A percentile compares a stretch with the other conserved stretches of the same genome.
phyloP scores from a whole-genome alignment of 2,329 filamentous ascomycete species.

The Delphinella strobiligena region DNA sequence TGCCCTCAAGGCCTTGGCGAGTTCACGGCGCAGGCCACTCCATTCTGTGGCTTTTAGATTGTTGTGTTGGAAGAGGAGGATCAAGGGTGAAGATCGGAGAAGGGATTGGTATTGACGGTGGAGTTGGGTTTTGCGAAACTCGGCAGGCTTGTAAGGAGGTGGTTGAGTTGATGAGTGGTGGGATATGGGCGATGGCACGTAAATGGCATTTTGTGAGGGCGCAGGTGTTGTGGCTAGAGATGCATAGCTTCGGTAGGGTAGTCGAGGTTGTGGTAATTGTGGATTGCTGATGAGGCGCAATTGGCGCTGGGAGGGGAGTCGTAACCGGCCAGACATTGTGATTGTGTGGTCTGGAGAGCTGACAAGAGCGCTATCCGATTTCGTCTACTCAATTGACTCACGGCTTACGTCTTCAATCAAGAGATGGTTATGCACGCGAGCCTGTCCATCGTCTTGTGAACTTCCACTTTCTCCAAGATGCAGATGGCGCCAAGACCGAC shows the following conservation, averaged over 20 bases:
- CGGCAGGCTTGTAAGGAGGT: constrained; percentile 72
- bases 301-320: constrained; percentile 23
- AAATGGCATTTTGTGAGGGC: constrained; percentile 38
- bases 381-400: too few species aligned
- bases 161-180: constrained; percentile 59
- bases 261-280: constrained; percentile 7
- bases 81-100: constrained; percentile 70
- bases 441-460: too few species aligned
- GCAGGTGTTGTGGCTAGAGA: constrained; percentile 40
- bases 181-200: constrained; percentile 32
- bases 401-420: too few species aligned
- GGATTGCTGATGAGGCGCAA: constrained; percentile 15
- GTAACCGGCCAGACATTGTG: constrained; percentile 44
- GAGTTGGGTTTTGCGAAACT: constrained; percentile 83
- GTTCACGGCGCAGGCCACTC: constrained; percentile 58
- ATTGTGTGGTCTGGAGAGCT: too few species aligned
- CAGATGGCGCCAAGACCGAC: too few species aligned
- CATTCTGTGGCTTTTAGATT: constrained; percentile 65
- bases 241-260: constrained; percentile 32
- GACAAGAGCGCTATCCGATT: too few species aligned
- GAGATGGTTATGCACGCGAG: too few species aligned
- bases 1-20: constrained; percentile 48
- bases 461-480: too few species aligned
- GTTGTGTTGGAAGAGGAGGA: constrained; percentile 77
- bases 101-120: constrained; percentile 78